Base-by-base conservation (phyloP, 1,284 basidiomycete genomes). In the Microbotryum violaceum region DNA sequence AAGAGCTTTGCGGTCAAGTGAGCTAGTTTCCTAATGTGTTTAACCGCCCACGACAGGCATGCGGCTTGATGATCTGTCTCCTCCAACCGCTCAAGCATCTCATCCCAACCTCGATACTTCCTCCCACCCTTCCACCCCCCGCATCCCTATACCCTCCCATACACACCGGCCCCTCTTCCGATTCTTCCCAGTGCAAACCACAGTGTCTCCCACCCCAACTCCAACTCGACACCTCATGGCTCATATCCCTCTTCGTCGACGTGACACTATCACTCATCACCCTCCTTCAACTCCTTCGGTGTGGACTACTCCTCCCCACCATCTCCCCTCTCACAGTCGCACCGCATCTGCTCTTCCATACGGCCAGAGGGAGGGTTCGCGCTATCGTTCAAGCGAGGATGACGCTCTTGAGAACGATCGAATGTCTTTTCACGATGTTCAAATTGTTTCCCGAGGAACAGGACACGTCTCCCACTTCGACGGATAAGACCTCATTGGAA, bases 291-390 rank as follows among this genome's bases (percentile, higher is more conserved):
- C 49, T 47, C 46, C 14, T 42, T 21, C 7, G 23, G 2, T 48
- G 54, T 45, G 21, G 23, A 4, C 33, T 48, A n/a, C 46, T 42
- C 12, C 48, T 60, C 14, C 48, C 45, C 10, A 49, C 53, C 4
- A 37, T 33, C 52, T 55, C 53, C 10, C 58, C 54, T 10, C 44
- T 60, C 47, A 33, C 45, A 12, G 16, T 55, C 20, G 20, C 58
- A 27, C 58, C 58, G 1, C 58, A 60, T 44, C 10, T 60, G n/a
- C 29, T 60, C 33, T 55, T 60, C 27, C 58, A 55, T 47, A 18
- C 27, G 20, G 25, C 45, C 18, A 27, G 48, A 18, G 52, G 47
- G 2, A 27, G 54, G 12, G 12, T 55, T 1, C 29, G 12, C 18
- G 42, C 51, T 14, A 60, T 60, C 54, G n/a, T 33, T 16, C 49